These are phyloP conservation scores for Butyriboletus loyo DNA, from an alignment of 768 basidiomycete genomes.

Conservation along the genomic window DNA sequence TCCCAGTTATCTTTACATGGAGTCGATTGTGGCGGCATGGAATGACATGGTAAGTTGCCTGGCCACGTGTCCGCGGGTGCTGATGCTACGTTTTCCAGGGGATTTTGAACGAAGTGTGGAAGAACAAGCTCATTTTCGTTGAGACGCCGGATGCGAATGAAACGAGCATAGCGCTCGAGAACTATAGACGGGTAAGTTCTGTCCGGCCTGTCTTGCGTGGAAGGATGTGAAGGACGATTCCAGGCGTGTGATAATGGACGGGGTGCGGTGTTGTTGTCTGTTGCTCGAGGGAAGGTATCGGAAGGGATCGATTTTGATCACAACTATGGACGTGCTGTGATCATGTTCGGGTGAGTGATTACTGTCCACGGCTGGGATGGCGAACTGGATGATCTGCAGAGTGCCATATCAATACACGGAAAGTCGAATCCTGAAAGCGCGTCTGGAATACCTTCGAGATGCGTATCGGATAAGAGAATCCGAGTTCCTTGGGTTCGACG, in stretches of 20 bases:
- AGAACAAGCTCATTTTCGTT: slow-evolving; percentile 98
- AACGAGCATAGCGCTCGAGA: slow-evolving; percentile 96
- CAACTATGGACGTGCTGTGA: slow-evolving; percentile 97
- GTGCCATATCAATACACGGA: slow-evolving; percentile 99
- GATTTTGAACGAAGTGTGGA: slow-evolving; percentile 98
- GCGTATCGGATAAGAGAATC: slow-evolving; percentile 97
- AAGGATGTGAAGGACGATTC: background rate
- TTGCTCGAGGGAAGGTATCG: slow-evolving; percentile 97
- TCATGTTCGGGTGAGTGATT: slow-evolving; percentile 90
- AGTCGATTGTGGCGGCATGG: slow-evolving; percentile 99
- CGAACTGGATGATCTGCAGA: slow-evolving; percentile 36
- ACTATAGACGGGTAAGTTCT: slow-evolving; percentile 78
- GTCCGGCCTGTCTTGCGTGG: background rate
- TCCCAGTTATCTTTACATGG: slow-evolving; percentile 99
- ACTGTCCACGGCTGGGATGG: background rate
- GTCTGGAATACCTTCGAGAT: slow-evolving; percentile 96
- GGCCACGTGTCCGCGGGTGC: background rate
- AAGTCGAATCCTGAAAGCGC: slow-evolving; percentile 93
- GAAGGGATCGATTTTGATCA: slow-evolving; percentile 99
- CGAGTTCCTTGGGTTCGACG: slow-evolving; percentile 98
- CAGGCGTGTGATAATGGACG: slow-evolving; percentile 98
- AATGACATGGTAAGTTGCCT: slow-evolving; percentile 88
- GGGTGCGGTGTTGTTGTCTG: slow-evolving; percentile 93
- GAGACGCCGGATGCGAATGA: slow-evolving; percentile 99
- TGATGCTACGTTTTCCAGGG: slow-evolving; percentile 52